Evolutionary conservation across 331 rosid species (phyloP).

Genomic region (Stylosanthes scabra): DNA sequence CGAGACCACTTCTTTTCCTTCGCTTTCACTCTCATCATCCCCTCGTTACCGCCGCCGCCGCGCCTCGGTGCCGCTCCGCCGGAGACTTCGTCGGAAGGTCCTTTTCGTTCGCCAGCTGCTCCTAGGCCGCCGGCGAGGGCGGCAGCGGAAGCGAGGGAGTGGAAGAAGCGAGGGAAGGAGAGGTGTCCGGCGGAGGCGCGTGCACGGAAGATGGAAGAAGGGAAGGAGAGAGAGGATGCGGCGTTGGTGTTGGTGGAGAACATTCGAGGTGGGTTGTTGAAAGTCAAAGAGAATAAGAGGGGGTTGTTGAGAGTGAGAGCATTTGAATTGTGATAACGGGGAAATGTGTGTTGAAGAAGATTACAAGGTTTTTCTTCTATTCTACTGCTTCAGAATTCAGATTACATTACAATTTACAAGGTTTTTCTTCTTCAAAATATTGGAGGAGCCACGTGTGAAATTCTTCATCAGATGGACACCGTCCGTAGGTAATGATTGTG

Average conservation of each 20-base stretch:
- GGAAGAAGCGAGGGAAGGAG: slow-evolving; percentile 57
- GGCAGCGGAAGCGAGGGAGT: slow-evolving; percentile 53
- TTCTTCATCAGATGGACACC: no score
- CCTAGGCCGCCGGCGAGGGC: slow-evolving; percentile 51
- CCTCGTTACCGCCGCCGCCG: slow-evolving; percentile 49
- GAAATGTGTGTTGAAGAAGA: no score
- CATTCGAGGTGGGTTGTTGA: slow-evolving; percentile 47
- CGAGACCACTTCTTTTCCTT: slow-evolving; percentile 84
- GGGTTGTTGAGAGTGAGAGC: no score
- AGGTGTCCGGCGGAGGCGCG: slow-evolving; percentile 64
- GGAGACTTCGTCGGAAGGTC: slow-evolving; percentile 12
- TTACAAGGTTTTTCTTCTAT: no score
- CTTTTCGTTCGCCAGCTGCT: slow-evolving; percentile 22
- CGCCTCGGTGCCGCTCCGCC: slow-evolving; percentile 45
- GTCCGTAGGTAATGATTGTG: no score
- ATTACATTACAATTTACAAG: no score
- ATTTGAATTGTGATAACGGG: no score
- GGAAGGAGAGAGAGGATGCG: slow-evolving; percentile 56
- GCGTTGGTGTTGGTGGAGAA: slow-evolving; percentile 60
- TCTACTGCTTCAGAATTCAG: no score
- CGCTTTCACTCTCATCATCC: slow-evolving; percentile 61
- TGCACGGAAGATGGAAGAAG: slow-evolving; percentile 52
- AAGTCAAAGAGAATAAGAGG: no score
- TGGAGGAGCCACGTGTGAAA: no score
- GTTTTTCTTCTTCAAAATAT: no score